Evolutionary conservation across 345 rosid species (phyloP), one percentile per base, ranked within the genome.

Genomic region (Eucalyptus virginea): DNA sequence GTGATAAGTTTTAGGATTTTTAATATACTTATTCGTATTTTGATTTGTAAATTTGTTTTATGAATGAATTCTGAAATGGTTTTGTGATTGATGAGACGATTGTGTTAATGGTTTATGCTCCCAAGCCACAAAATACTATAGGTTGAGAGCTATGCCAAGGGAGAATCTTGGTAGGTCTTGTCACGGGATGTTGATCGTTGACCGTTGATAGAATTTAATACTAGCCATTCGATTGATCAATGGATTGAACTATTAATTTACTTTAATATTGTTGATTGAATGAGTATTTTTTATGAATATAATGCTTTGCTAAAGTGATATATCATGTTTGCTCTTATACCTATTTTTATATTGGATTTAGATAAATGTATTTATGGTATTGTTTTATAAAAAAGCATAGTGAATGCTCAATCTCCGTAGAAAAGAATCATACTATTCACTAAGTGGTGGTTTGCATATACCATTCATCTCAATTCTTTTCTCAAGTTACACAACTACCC

Each of bases 1-100:
- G 0, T 3, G 0, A 60, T 12, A 60, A 60, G 0, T 60, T 60
- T 28, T 60, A 3, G 0, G 4, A 26, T 6, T 60, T 60, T 28
- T 10, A 10, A 9, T 9, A 0, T 1, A 24, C 6, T 58, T 11
- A 60, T 28, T 60, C 2, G 0, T 60, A 60, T 12, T 60, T 60
- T 60, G 67, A 60, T 60, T 60, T 28, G 17, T 28, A 60, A 11
- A 60, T 6, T 12, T 28, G 4, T 28, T 60, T 28, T 28, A 60
- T 28, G 4, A 28, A 28, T 60, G 32, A 60, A 60, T 26, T 60
- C 7, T 60, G 3, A 60, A 28, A 60, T 11, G 16, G 16, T 60
- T 60, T 60, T 6, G 32, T 26, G 7, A 28, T 60, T 60, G 67
- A 30, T 60, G 2, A 28, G 32, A 60, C 0, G 2, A 60, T 26